phyloP scores from a whole-genome alignment of 306 rosid species.

The Cicer cuneatum region DNA sequence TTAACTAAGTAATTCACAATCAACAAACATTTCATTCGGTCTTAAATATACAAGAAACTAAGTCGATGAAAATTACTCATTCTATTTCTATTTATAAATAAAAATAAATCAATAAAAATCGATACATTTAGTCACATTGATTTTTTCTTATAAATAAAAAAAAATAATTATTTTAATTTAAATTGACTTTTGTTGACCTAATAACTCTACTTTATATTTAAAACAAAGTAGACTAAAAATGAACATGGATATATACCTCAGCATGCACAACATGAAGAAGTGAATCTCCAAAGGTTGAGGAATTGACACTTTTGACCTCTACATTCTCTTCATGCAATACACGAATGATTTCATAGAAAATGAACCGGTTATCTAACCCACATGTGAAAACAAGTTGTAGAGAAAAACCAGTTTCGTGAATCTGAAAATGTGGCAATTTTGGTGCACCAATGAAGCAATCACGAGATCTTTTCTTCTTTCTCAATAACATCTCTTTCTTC shows the following conservation, averaged over 20 bases:
- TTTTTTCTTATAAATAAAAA: too few relatives aligned
- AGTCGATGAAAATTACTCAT: too few relatives aligned
- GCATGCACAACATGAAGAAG: constrained; percentile 62
- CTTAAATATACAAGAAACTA: too few relatives aligned
- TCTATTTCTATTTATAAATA: too few relatives aligned
- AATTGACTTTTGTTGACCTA: too few relatives aligned
- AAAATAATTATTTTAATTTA: too few relatives aligned
- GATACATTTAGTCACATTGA: background rate
- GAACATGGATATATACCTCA: constrained; percentile 48
- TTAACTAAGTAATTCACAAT: background rate
- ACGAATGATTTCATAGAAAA: constrained; percentile 67
- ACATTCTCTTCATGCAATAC: constrained; percentile 66
- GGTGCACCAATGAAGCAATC: background rate
- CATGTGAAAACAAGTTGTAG: constrained; percentile 60
- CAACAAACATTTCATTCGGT: too few relatives aligned
- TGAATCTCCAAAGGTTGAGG: constrained; percentile 51
- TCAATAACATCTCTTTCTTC: constrained; percentile 56
- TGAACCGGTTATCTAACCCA: constrained; percentile 53
- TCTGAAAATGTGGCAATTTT: constrained; percentile 60
- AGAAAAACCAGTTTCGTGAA: constrained; percentile 62
- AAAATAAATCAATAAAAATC: too few relatives aligned
- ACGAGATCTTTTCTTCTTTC: constrained; percentile 49
- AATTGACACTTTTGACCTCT: constrained; percentile 53
- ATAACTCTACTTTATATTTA: too few relatives aligned
- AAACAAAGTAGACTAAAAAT: too few relatives aligned